These are phyloP conservation scores for Hansenula lynferdii DNA, from an alignment of 1,139 yeast genomes.

Conservation along the genomic window DNA sequence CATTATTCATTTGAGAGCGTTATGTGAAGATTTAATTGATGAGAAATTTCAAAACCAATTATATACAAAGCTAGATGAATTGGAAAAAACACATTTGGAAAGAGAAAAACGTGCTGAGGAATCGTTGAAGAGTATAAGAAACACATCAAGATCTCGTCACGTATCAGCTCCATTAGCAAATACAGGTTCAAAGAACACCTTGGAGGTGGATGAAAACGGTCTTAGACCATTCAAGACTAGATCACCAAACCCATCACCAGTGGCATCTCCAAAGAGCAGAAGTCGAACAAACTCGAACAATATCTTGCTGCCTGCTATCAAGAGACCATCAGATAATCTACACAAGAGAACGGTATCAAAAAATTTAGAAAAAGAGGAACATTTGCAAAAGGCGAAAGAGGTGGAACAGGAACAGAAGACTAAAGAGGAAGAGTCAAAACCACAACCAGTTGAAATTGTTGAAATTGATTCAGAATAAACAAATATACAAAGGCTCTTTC, in stretches of 20 bases:
- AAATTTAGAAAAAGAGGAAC: constrained; percentile 1
- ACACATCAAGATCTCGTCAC: constrained; percentile 2
- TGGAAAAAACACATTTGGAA: constrained; percentile 13
- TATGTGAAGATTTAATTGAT: constrained; percentile 12
- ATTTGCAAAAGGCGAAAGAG: background rate
- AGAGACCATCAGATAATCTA: constrained; percentile 1
- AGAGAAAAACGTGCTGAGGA: constrained; percentile 14
- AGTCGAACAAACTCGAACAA: background rate
- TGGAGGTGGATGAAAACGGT: constrained; percentile 12
- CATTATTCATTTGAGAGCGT: constrained; percentile 3
- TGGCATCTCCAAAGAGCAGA: constrained; percentile 12
- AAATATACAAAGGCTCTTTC: too few relatives aligned
- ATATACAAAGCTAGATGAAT: constrained; percentile 8
- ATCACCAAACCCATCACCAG: constrained; percentile 13
- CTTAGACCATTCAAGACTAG: constrained; percentile 19
- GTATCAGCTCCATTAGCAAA: constrained; percentile 1
- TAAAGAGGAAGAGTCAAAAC: background rate
- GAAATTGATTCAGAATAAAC: too few relatives aligned
- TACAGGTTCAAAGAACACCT: background rate
- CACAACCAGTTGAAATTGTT: too few relatives aligned
- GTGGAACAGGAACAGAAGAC: background rate
- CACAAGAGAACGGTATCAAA: constrained; percentile 1
- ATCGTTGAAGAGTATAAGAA: constrained; percentile 9
- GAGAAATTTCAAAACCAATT: constrained; percentile 7
- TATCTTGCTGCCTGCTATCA: background rate